These are phyloP conservation scores for Echium plantagineum DNA, from an alignment of 257 asterid species.

Conservation along the genomic window DNA sequence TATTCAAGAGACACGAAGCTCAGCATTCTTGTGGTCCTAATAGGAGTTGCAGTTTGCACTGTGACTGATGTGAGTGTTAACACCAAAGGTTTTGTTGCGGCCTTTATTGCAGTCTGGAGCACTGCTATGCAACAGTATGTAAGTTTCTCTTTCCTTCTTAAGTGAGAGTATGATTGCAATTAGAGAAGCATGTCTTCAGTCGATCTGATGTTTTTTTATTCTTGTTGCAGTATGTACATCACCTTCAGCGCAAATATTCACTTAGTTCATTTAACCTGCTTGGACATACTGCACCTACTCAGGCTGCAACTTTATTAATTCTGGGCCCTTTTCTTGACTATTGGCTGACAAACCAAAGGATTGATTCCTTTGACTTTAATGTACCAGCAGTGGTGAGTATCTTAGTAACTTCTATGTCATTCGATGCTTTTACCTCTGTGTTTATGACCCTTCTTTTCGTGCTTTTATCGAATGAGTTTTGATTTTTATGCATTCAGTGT, in stretches of 20 bases:
- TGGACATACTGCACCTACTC: conserved; percentile 97
- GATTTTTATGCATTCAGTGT: not conserved
- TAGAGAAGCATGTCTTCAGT: not conserved
- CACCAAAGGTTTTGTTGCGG: conserved; percentile 82
- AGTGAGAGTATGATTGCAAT: not conserved
- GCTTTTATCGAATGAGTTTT: not conserved
- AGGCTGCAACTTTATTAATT: conserved; percentile 77
- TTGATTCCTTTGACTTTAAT: conserved; percentile 57
- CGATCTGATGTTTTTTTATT: conserved; percentile 7
- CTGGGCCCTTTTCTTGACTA: conserved; percentile 91
- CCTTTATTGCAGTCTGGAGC: conserved; percentile 91
- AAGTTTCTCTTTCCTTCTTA: conserved; percentile 28
- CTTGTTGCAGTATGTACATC: conserved; percentile 87
- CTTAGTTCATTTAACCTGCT: conserved; percentile 92
- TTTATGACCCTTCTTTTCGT: not conserved
- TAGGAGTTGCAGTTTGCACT: conserved; percentile 92
- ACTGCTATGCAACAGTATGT: conserved; percentile 90
- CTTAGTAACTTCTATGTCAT: not conserved
- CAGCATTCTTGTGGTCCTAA: conserved; percentile 70
- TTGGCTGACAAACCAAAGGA: conserved; percentile 87
- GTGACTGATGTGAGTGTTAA: conserved; percentile 92
- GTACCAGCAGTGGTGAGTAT: conserved; percentile 58
- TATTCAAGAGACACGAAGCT: conserved; percentile 90
- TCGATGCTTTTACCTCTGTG: not conserved
- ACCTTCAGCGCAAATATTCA: conserved; percentile 87